phyloP scores from a whole-genome alignment of 2,329 filamentous ascomycete genomes.

The Xylariaceae sp. region DNA sequence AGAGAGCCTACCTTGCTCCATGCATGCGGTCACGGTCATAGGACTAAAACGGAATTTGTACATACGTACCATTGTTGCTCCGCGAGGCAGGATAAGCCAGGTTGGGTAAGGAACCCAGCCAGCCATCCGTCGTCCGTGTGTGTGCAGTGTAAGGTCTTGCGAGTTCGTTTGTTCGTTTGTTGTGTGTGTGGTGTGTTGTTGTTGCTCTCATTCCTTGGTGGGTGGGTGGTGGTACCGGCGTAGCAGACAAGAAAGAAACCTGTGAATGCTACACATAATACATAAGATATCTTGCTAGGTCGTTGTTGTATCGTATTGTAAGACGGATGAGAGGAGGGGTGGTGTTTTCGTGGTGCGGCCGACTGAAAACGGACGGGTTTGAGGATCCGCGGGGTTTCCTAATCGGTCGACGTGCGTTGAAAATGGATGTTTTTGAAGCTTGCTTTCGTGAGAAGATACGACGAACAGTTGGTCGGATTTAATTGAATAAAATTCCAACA shows the following conservation, averaged over 20 bases:
- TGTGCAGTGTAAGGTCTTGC: not conserved
- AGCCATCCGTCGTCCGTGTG: not conserved
- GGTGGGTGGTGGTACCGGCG: not conserved
- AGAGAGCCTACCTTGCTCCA: not conserved
- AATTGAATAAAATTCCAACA: no score
- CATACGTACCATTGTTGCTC: not conserved
- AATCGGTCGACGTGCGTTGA: conserved; percentile 15
- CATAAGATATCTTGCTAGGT: no score
- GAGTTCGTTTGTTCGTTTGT: no score
- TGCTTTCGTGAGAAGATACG: not conserved
- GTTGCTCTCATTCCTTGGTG: no score
- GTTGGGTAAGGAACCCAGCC: not conserved
- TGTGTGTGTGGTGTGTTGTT: no score
- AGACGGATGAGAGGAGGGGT: not conserved
- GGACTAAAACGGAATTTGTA: conserved; percentile 1
- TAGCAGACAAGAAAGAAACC: not conserved
- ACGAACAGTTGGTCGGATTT: no score
- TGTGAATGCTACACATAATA: not conserved
- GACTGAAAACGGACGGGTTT: conserved; percentile 9
- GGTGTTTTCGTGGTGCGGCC: not conserved
- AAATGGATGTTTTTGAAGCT: not conserved
- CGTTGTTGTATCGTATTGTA: no score
- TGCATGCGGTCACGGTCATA: conserved; percentile 17
- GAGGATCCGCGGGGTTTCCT: conserved; percentile 1
- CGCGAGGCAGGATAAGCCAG: not conserved